Percentiles rank a stretch among this genome's conserved stretches.
Conservation (phyloP, 805 yeast genomes). For the Cyberlindnera samutprakarnensis region DNA sequence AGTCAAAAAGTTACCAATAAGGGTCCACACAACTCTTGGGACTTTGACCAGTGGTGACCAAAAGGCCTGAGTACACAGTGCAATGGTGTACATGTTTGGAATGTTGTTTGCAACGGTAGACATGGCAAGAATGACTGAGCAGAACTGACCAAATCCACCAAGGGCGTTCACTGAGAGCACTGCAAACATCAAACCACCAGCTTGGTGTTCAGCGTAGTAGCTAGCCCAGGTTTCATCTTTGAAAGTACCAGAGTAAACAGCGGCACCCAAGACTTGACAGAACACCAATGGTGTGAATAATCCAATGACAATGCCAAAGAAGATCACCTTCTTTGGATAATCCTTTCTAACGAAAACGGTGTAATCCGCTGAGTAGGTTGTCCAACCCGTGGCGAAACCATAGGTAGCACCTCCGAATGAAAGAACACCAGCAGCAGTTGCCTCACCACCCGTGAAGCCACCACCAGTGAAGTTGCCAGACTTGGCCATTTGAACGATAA, state of each 20-base stretch:
- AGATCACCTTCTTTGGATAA: constrained; percentile 51
- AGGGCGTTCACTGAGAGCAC: constrained; percentile 72
- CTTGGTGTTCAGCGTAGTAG: constrained; percentile 43
- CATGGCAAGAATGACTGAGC: constrained; percentile 75
- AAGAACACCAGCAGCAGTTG: constrained; percentile 69
- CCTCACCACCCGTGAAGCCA: constrained; percentile 41
- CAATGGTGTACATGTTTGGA: constrained; percentile 91
- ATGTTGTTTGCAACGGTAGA: constrained; percentile 88
- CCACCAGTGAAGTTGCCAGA: constrained; percentile 58
- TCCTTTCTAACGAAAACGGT: constrained; percentile 77
- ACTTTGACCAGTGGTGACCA: constrained; percentile 68
- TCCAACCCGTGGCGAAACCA: constrained; percentile 94
- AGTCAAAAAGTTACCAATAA: constrained; percentile 64
- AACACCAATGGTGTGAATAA: constrained; percentile 61
- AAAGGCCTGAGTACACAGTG: constrained; percentile 77
- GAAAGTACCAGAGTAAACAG: constrained; percentile 62
- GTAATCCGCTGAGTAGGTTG: constrained; percentile 87
- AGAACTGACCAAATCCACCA: constrained; percentile 86
- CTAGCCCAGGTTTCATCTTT: constrained; percentile 37
- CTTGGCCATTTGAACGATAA: constrained; percentile 69
- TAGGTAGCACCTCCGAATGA: constrained; percentile 78
- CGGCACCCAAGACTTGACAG: constrained; percentile 80
- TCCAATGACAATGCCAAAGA: constrained; percentile 57
- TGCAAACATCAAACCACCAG: constrained; percentile 81
- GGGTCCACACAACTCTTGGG: constrained; percentile 82